Conservation (phyloP, 2,329 filamentous ascomycete species). For the Botrytis byssoidea region DNA sequence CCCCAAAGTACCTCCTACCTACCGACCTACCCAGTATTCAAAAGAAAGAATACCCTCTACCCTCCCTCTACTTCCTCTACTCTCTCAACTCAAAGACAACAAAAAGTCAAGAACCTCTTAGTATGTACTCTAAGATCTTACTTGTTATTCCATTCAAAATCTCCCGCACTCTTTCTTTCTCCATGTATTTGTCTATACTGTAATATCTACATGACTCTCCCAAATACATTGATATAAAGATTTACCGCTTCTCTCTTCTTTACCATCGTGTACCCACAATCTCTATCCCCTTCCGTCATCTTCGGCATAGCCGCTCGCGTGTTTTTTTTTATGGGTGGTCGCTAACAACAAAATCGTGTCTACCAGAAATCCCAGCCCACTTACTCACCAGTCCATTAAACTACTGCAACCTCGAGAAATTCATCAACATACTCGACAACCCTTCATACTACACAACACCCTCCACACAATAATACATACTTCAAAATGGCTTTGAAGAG, state of each 20-base stretch:
- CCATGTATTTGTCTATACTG: conserved; percentile 11
- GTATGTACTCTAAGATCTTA: neutral
- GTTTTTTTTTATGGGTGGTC: conserved; percentile 26
- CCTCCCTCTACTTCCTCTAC: no score
- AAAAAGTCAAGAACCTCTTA: neutral
- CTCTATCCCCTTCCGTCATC: conserved; percentile 25
- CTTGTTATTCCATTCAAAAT: neutral
- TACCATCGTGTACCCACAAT: conserved; percentile 4
- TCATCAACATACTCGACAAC: conserved; percentile 27
- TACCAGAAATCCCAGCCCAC: conserved; percentile 21
- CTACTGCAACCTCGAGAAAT: conserved; percentile 32
- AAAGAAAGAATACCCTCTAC: neutral
- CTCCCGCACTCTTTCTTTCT: neutral
- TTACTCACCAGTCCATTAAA: conserved; percentile 31
- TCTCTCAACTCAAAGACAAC: neutral
- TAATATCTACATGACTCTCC: conserved; percentile 14
- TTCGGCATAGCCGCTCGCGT: conserved; percentile 30
- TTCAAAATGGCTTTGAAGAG: conserved; percentile 79
- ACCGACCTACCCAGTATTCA: neutral
- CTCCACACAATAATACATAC: conserved; percentile 32
- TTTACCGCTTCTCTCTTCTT: neutral
- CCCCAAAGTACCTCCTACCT: neutral
- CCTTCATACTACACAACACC: conserved; percentile 21
- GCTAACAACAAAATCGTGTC: conserved; percentile 30
- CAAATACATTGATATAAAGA: neutral